phyloP scores from a whole-genome alignment of 306 rosid species.

The Begonia peltatifolia region DNA sequence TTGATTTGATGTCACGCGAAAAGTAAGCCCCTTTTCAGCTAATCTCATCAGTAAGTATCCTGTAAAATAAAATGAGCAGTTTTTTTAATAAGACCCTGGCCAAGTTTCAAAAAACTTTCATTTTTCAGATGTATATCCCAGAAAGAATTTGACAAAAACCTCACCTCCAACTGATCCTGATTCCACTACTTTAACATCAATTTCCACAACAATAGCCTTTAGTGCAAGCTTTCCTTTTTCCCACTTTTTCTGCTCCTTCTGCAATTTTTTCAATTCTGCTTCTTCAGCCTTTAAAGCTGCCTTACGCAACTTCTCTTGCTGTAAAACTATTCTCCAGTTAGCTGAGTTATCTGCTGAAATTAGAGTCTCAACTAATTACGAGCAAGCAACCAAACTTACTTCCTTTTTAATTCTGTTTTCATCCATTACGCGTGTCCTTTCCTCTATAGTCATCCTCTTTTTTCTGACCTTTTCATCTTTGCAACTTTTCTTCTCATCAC shows the following conservation, averaged over 20 bases:
- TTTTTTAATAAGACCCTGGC: neutral
- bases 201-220: conserved; percentile 72
- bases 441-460: conserved; percentile 61
- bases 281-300: conserved; percentile 81
- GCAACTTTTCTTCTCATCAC: conserved; percentile 15
- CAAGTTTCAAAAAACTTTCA: neutral
- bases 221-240: conserved; percentile 76
- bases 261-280: conserved; percentile 53
- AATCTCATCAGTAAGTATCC: conserved; percentile 78
- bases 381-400: conserved; percentile 31
- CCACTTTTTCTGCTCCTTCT: conserved; percentile 82
- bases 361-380: neutral
- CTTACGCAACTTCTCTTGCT: conserved; percentile 75
- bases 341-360: conserved; percentile 10
- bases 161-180: conserved; percentile 81
- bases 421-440: conserved; percentile 53
- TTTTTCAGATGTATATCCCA: neutral
- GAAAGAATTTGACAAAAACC: conserved; percentile 7
- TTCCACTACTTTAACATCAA: conserved; percentile 79
- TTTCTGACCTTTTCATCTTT: conserved; percentile 24
- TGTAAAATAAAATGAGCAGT: conserved; percentile 15
- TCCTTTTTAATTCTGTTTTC: conserved; percentile 62
- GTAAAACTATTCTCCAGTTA: conserved; percentile 13
- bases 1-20: conserved; percentile 72
- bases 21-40: conserved; percentile 69